Percentiles rank a stretch among this genome's conserved stretches.
Evolutionary conservation across 73 alveolate genomes (phyloP).

Genomic region (Paramecium sexaurelia): DNA sequence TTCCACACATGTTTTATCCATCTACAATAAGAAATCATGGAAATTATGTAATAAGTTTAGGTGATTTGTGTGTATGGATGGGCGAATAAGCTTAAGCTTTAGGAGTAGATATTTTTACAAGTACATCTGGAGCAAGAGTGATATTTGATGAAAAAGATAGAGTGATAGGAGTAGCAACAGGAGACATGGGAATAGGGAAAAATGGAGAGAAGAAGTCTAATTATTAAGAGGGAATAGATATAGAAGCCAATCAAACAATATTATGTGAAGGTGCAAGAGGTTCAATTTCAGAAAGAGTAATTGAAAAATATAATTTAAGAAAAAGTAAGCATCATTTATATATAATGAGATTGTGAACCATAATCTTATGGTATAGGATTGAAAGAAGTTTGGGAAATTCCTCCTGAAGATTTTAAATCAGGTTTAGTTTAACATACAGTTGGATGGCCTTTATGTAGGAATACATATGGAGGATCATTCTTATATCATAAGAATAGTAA

Average conservation of each 20-base stretch:
- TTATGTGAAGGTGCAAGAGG: slow-evolving; percentile 97
- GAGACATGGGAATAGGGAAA: slow-evolving; percentile 89
- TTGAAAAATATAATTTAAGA: slow-evolving; percentile 73
- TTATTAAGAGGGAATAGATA: slow-evolving; percentile 72
- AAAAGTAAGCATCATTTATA: neutral
- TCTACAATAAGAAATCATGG: too few species aligned
- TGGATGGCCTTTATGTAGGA: slow-evolving; percentile 91
- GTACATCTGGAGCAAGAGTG: slow-evolving; percentile 82
- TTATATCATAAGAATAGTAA: slow-evolving; percentile 81
- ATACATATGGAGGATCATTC: slow-evolving; percentile 94
- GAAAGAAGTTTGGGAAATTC: slow-evolving; percentile 92
- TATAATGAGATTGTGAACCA: slow-evolving; percentile 53
- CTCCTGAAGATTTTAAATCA: slow-evolving; percentile 67
- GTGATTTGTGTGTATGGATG: slow-evolving; percentile 92
- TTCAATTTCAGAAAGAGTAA: slow-evolving; percentile 80
- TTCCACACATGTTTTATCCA: slow-evolving; percentile 82
- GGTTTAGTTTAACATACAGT: slow-evolving; percentile 94
- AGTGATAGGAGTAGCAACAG: slow-evolving; percentile 87
- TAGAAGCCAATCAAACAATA: slow-evolving; percentile 89
- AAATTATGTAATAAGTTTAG: slow-evolving; percentile 89
- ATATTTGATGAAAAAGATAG: slow-evolving; percentile 75
- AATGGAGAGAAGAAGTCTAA: slow-evolving; percentile 79
- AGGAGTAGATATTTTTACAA: slow-evolving; percentile 94
- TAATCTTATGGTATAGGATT: slow-evolving; percentile 92
- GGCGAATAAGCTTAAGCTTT: slow-evolving; percentile 91